Evolutionary conservation across 23 red algal genomes (phyloP), one percentile per base, ranked within the genome.

Genomic region (Pyropia haitanensis): DNA sequence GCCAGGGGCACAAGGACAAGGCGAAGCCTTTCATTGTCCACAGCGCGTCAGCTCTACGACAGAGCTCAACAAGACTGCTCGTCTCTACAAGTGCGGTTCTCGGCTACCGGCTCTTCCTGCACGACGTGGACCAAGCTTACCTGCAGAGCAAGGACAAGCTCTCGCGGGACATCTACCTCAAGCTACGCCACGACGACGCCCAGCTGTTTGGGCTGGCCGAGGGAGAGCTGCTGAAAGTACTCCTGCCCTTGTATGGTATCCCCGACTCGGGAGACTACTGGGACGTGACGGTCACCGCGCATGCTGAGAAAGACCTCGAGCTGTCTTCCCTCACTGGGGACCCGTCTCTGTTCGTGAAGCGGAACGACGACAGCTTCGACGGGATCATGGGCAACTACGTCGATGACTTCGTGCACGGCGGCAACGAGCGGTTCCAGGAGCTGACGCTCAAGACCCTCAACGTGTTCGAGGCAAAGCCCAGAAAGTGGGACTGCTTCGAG

Each of bases 171-270:
- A 71, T 32, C 30, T 2, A 32, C 5, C 30, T 32, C 30, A 32
- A 32, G 30, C 30, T 32, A 2, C 2, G 30, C 5, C 30, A 5
- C 2, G 30, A 32, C 30, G 30, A 32, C 5, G 30, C 30, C 2
- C 2, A 2, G 2, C 30, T 32, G 2, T 57, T 79, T 2, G 0
- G 68, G 39, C 46, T 79, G 31, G 14, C 60, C 19, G 0, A 3
- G 18, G 32, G 52, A 1, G 22, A 24, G 1, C 18, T 67, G 19
- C 48, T 67, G n/a, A 79, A 67, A 56, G 44, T 79, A 22, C 26
- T 67, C 14, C 65, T 67, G 44, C 77, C 77, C 6, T 31, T 81
- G 0, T 71, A 71, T 61, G 77, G 77, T 8, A 1, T 71, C 33
- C 23, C 65, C 0, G 77, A 60, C 27, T 2, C 26, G 0, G 65